Conservation (phyloP, 495 filamentous ascomycete species). For the Tuber microsphaerosporum region DNA sequence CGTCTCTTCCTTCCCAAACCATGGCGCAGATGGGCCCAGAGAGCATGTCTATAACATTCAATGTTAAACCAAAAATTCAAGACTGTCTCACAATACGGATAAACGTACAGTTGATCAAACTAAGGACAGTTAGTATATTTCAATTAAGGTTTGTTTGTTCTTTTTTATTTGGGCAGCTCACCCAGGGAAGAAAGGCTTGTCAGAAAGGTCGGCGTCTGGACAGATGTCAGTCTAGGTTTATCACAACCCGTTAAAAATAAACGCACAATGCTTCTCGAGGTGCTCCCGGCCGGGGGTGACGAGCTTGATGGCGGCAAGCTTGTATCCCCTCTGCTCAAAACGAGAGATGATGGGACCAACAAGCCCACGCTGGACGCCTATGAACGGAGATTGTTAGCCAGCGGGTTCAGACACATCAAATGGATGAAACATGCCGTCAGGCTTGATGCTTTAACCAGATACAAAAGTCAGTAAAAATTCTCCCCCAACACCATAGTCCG, state of each 20-base stretch:
- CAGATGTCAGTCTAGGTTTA: conserved; percentile 39
- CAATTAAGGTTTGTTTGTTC: background rate
- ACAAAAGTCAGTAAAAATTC: conserved; percentile 11
- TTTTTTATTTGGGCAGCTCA: conserved; percentile 3
- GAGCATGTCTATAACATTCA: conserved; percentile 68
- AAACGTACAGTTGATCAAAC: conserved; percentile 50
- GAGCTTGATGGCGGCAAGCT: conserved; percentile 97
- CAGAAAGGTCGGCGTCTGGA: conserved; percentile 71
- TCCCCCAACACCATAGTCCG: background rate
- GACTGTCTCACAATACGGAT: background rate
- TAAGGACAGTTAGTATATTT: conserved; percentile 51
- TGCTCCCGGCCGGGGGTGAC: conserved; percentile 76
- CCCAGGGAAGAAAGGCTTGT: conserved; percentile 94
- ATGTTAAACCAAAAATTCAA: conserved; percentile 34
- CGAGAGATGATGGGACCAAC: conserved; percentile 91
- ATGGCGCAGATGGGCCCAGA: conserved; percentile 95
- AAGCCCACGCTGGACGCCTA: conserved; percentile 96
- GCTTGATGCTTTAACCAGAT: conserved; percentile 33
- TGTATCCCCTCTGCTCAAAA: conserved; percentile 96
- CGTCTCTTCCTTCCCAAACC: conserved; percentile 97
- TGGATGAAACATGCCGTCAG: conserved; percentile 28
- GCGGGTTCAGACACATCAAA: background rate
- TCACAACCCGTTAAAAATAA: background rate
- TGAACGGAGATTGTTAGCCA: conserved; percentile 12
- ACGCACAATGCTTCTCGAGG: conserved; percentile 87